Evolutionary conservation across 176 grass and related monocot species (phyloP).

Genomic region (Triticum turgidum): DNA sequence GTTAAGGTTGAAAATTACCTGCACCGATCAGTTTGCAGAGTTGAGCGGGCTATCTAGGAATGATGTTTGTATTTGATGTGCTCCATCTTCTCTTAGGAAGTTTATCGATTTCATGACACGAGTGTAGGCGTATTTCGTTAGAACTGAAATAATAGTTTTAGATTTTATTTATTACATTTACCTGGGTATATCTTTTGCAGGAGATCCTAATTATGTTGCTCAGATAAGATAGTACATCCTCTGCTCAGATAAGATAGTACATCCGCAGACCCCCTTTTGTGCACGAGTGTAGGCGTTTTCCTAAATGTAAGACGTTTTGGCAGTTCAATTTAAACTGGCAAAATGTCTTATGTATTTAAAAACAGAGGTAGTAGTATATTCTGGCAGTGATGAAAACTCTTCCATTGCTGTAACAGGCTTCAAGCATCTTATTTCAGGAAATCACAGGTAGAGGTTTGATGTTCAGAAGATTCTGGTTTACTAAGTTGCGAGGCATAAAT

Average conservation of each 20-base stretch:
- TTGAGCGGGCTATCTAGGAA: not conserved
- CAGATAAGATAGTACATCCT: not conserved
- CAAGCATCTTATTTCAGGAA: not conserved
- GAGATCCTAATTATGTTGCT: not conserved
- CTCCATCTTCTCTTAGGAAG: not conserved
- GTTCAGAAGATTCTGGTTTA: too few species aligned
- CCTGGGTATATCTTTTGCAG: not conserved
- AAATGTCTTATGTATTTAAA: too few species aligned
- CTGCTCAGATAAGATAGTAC: not conserved
- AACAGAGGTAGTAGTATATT: too few species aligned
- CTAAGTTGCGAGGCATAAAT: too few species aligned
- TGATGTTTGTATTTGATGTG: constrained; percentile 8
- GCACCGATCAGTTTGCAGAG: not conserved
- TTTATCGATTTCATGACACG: not conserved
- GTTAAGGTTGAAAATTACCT: not conserved
- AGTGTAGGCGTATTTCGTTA: not conserved
- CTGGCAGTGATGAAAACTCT: not conserved
- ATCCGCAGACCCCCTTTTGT: too few species aligned
- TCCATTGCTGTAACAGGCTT: not conserved
- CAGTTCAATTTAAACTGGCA: too few species aligned
- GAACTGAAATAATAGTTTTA: not conserved
- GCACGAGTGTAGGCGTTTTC: too few species aligned
- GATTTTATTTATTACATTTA: not conserved
- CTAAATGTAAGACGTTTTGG: too few species aligned
- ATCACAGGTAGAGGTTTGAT: too few species aligned